A percentile compares a stretch with the other conserved stretches of the same genome.
These are phyloP conservation scores for Tolypocladium paradoxum DNA, from an alignment of 2,329 filamentous ascomycete genomes.

Conservation along the genomic window DNA sequence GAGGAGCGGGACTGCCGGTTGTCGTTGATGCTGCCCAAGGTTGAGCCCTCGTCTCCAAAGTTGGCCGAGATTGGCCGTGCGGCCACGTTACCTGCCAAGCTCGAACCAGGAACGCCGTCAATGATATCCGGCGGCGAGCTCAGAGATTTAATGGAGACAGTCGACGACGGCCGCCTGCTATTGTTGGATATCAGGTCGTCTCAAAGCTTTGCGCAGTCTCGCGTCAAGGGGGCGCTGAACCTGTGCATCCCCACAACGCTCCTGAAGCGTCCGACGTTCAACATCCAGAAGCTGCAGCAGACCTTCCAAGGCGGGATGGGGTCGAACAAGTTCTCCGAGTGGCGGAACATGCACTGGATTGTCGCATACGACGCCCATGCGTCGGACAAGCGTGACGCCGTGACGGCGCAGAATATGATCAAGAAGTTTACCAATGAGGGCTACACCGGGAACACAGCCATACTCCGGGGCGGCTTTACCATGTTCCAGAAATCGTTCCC, in stretches of 20 bases:
- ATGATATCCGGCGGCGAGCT: slow-evolving; percentile 46
- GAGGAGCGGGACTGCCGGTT: slow-evolving; percentile 44
- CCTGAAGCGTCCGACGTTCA: slow-evolving; percentile 82
- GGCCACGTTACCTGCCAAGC: slow-evolving; percentile 40
- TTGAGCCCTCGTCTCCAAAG: slow-evolving; percentile 25
- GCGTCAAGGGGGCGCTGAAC: slow-evolving; percentile 74
- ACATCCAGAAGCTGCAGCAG: slow-evolving; percentile 74
- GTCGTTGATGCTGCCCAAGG: slow-evolving; percentile 39
- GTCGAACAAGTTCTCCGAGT: slow-evolving; percentile 62
- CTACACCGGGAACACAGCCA: slow-evolving; percentile 61
- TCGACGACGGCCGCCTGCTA: slow-evolving; percentile 38
- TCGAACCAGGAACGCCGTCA: slow-evolving; percentile 34
- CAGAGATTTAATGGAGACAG: slow-evolving; percentile 40
- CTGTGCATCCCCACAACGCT: slow-evolving; percentile 92
- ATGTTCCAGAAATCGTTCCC: slow-evolving; percentile 61
- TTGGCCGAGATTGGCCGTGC: slow-evolving; percentile 20
- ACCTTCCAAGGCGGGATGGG: slow-evolving; percentile 69
- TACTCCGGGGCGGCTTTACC: slow-evolving; percentile 73
- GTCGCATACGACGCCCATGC: slow-evolving; percentile 81
- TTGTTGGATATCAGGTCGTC: slow-evolving; percentile 80
- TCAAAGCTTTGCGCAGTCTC: slow-evolving; percentile 66
- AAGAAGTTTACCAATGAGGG: slow-evolving; percentile 87
- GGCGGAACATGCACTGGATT: slow-evolving; percentile 65
- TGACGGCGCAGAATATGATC: slow-evolving; percentile 72
- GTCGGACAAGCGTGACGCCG: slow-evolving; percentile 67